Evolutionary conservation across 495 filamentous ascomycete species (phyloP).

Genomic region (Aspergillus homomorphus): DNA sequence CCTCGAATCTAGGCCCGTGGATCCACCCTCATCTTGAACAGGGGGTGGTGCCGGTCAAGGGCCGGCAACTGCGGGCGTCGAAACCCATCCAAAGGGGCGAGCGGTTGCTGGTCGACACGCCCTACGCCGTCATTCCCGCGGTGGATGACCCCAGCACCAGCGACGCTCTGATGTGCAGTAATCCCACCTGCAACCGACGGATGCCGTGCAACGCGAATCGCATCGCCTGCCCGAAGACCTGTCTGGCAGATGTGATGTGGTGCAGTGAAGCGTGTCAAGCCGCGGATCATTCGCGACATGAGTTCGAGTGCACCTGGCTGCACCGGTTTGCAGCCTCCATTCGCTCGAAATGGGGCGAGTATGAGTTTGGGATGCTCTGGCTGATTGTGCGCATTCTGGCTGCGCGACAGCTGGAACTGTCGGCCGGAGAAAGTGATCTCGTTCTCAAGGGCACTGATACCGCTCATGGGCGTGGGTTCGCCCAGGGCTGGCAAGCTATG

Average conservation of each 20-base stretch:
- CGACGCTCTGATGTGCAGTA: slow-evolving; percentile 34
- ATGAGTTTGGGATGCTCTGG: slow-evolving; percentile 43
- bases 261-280: slow-evolving; percentile 27
- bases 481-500: slow-evolving; percentile 31
- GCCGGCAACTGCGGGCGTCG: slow-evolving; percentile 35
- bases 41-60: slow-evolving; percentile 32
- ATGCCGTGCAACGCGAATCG: slow-evolving; percentile 14
- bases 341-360: slow-evolving; percentile 35
- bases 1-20: slow-evolving; percentile 14
- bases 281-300: slow-evolving; percentile 28
- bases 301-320: slow-evolving; percentile 39
- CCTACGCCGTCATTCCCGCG: slow-evolving; percentile 36
- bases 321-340: slow-evolving; percentile 28
- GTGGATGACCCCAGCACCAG: slow-evolving; percentile 26
- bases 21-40: slow-evolving; percentile 36
- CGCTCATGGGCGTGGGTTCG: slow-evolving; percentile 7
- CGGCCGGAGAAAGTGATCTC: no score
- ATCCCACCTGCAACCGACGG: slow-evolving; percentile 29
- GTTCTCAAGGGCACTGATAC: background rate
- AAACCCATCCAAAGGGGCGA: slow-evolving; percentile 27
- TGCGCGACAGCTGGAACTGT: slow-evolving; percentile 21
- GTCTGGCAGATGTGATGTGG: slow-evolving; percentile 34
- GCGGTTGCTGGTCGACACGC: slow-evolving; percentile 32
- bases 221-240: slow-evolving; percentile 25
- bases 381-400: slow-evolving; percentile 39